These are phyloP conservation scores for Russula foetens DNA, from an alignment of 768 basidiomycete species.

Conservation along the genomic window DNA sequence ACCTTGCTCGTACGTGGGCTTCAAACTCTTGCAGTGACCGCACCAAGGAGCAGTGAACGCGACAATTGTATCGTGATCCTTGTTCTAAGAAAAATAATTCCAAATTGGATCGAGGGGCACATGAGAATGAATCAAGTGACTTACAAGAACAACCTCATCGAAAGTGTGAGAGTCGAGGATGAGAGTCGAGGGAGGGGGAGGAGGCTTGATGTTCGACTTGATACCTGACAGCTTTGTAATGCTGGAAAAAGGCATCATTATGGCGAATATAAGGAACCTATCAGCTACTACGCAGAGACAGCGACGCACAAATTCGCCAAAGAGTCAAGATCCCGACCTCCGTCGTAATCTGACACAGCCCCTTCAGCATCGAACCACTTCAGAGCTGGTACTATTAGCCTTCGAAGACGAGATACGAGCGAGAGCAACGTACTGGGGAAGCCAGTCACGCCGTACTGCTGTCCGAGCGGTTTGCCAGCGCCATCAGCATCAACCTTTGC, in stretches of 20 bases:
- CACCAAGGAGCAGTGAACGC: conserved; percentile 85
- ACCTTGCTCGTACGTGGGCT: conserved; percentile 82
- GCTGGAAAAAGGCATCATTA: conserved; percentile 33
- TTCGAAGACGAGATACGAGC: background rate
- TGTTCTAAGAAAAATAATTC: conserved; percentile 1
- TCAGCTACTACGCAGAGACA: background rate
- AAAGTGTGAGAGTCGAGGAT: conserved; percentile 68
- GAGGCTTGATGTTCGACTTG: conserved; percentile 83
- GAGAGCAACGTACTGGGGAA: conserved; percentile 65
- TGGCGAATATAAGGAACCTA: background rate
- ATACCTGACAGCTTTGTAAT: conserved; percentile 67
- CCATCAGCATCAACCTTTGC: conserved; percentile 95
- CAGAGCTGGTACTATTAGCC: conserved; percentile 47
- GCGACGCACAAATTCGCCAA: conserved; percentile 62
- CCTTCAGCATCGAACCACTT: conserved; percentile 81
- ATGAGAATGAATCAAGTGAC: conserved; percentile 16
- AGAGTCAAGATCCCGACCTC: conserved; percentile 73
- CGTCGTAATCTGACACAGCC: conserved; percentile 54
- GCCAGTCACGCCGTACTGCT: conserved; percentile 72
- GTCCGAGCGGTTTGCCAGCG: conserved; percentile 65
- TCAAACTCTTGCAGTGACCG: conserved; percentile 90
- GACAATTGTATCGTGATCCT: conserved; percentile 85
- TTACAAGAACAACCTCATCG: conserved; percentile 61
- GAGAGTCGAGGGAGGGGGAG: conserved; percentile 63
- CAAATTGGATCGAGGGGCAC: background rate